Percentiles rank a stretch among this genome's conserved stretches.
phyloP scores from a whole-genome alignment of 495 filamentous ascomycete genomes.

The Emericellopsis terricola region DNA sequence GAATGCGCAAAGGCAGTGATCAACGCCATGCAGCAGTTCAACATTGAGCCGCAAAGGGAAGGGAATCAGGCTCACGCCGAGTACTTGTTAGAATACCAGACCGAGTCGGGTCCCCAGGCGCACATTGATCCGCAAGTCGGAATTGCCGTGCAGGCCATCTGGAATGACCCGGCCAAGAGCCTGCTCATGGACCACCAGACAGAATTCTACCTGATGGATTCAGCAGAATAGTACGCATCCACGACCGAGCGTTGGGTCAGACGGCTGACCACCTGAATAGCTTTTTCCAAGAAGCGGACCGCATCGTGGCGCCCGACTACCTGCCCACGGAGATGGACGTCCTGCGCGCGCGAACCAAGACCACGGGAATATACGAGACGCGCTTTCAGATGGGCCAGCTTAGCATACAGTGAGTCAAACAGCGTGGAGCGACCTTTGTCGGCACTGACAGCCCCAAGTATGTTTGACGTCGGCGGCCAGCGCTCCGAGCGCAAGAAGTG shows the following conservation, averaged over 20 bases:
- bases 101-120: slow-evolving; percentile 76
- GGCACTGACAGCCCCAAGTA: slow-evolving; percentile 31
- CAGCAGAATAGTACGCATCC: slow-evolving; percentile 77
- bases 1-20: slow-evolving; percentile 92
- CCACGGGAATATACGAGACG: slow-evolving; percentile 98
- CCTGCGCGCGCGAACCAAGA: slow-evolving; percentile 88
- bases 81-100: slow-evolving; percentile 69
- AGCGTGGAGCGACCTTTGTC: neutral
- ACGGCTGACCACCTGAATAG: slow-evolving; percentile 22
- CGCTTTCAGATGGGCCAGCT: slow-evolving; percentile 94
- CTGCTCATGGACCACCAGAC: slow-evolving; percentile 81
- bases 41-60: slow-evolving; percentile 52
- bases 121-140: slow-evolving; percentile 64
- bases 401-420: slow-evolving; percentile 77
- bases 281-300: slow-evolving; percentile 83
- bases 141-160: slow-evolving; percentile 66
- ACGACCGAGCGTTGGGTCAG: neutral
- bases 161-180: slow-evolving; percentile 76
- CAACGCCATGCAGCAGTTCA: slow-evolving; percentile 72
- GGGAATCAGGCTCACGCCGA: slow-evolving; percentile 56
- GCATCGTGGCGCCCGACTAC: slow-evolving; percentile 75
- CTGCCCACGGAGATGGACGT: slow-evolving; percentile 87
- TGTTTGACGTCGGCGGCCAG: slow-evolving; percentile 98
- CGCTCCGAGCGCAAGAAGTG: slow-evolving; percentile 96
- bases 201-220: slow-evolving; percentile 99